A percentile compares a stretch with the other conserved stretches of the same genome.
Evolutionary conservation across 768 basidiomycete species (phyloP).

Genomic region (Xanthoconium stramineum): DNA sequence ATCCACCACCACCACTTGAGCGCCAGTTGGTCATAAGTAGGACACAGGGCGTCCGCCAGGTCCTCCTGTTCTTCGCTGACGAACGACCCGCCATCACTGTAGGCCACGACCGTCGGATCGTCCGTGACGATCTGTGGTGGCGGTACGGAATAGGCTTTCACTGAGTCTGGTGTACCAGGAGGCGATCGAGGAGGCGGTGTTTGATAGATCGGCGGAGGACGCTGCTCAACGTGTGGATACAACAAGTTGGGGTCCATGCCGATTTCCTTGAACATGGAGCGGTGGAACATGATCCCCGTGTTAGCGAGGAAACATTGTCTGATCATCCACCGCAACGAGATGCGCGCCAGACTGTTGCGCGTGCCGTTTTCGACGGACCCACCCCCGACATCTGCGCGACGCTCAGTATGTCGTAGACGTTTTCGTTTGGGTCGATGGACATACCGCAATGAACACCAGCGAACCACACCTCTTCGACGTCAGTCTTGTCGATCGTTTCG

Average conservation of each 20-base stretch:
- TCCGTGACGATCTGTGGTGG: constrained; percentile 15
- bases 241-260: constrained; percentile 49
- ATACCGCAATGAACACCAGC: constrained; percentile 69
- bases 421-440: constrained; percentile 11
- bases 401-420: neutral
- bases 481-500: constrained; percentile 38
- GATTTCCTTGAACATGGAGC: constrained; percentile 38
- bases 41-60: constrained; percentile 50
- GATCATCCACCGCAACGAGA: constrained; percentile 77
- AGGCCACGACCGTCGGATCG: constrained; percentile 15
- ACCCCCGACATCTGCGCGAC: constrained; percentile 65
- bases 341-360: constrained; percentile 60
- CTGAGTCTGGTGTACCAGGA: constrained; percentile 9
- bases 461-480: constrained; percentile 82
- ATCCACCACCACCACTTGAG: constrained; percentile 56
- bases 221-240: constrained; percentile 41
- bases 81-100: constrained; percentile 18
- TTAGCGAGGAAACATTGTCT: constrained; percentile 58
- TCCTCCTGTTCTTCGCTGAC: constrained; percentile 63
- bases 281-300: constrained; percentile 57
- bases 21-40: constrained; percentile 54
- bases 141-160: constrained; percentile 6
- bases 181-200: constrained; percentile 13
- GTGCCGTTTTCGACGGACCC: constrained; percentile 59
- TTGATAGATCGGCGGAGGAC: constrained; percentile 37